These are phyloP conservation scores for Mycoemilia scoparia DNA, from an alignment of 192 early-diverging fungal genomes.

Conservation along the genomic window DNA sequence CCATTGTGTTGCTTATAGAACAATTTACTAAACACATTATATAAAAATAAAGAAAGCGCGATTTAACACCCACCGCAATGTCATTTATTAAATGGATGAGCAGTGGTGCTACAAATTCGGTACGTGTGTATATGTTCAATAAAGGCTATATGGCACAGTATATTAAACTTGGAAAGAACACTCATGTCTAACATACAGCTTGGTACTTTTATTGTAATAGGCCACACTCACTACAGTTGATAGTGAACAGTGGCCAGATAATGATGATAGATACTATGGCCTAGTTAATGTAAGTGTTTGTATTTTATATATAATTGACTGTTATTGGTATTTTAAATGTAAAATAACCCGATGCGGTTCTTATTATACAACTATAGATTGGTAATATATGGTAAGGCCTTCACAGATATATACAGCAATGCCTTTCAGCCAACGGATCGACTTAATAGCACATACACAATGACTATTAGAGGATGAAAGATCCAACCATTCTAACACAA, in stretches of 20 bases:
- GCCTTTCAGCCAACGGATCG: constrained; percentile 3
- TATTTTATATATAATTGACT: too few relatives aligned
- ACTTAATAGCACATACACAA: not conserved
- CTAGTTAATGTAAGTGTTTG: constrained; percentile 92
- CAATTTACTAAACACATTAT: too few relatives aligned
- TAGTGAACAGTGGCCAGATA: constrained; percentile 27
- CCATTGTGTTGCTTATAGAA: too few relatives aligned
- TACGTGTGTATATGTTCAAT: not conserved
- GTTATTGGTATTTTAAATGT: not conserved
- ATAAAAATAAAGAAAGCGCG: too few relatives aligned
- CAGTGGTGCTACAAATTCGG: constrained; percentile 5
- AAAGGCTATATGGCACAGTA: not conserved
- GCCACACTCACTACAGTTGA: not conserved
- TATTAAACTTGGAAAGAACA: constrained; percentile 1
- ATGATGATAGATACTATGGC: constrained; percentile 67
- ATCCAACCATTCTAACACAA: not conserved
- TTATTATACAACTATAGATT: constrained; percentile 36
- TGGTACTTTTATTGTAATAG: not conserved
- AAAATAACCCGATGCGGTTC: too few relatives aligned
- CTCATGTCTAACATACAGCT: not conserved
- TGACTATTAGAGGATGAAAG: not conserved
- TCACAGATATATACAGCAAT: constrained; percentile 8
- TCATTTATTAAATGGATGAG: constrained; percentile 56
- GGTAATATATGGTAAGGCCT: constrained; percentile 63
- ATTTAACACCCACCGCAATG: constrained; percentile 12